A percentile compares a stretch with the other conserved stretches of the same genome.
phyloP scores from a whole-genome alignment of 805 yeast genomes.

The Kregervanrija fluxuum region DNA sequence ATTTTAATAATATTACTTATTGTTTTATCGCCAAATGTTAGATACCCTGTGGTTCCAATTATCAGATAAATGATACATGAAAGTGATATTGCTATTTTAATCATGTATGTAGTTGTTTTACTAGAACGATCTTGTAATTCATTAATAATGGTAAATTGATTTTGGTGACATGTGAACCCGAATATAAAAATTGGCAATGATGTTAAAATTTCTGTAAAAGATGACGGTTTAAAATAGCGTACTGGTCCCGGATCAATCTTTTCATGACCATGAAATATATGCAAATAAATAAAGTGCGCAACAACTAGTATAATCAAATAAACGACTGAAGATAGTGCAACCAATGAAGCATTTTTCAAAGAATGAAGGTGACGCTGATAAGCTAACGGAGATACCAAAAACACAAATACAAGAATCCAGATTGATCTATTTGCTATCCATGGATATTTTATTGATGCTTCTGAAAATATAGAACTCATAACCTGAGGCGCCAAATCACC shows the following conservation, averaged over 20 bases:
- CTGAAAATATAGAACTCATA: conserved; percentile 23
- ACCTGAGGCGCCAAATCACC: conserved; percentile 68
- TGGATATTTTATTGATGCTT: conserved; percentile 13
- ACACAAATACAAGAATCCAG: conserved; percentile 58
- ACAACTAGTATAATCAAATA: conserved; percentile 71
- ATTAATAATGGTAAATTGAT: conserved; percentile 83
- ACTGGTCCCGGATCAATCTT: conserved; percentile 47
- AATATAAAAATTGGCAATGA: conserved; percentile 89
- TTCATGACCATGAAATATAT: conserved; percentile 44
- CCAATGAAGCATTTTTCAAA: conserved; percentile 74
- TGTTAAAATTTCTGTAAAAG: conserved; percentile 44
- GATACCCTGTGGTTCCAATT: conserved; percentile 79
- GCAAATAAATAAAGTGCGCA: conserved; percentile 50
- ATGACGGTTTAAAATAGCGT: conserved; percentile 38
- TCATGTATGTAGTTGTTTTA: conserved; percentile 38
- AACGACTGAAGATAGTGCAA: conserved; percentile 75
- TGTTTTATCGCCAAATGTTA: conserved; percentile 78
- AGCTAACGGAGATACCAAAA: conserved; percentile 52
- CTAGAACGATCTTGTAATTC: conserved; percentile 58
- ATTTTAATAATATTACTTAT: conserved; percentile 72
- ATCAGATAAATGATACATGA: conserved; percentile 57
- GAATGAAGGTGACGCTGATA: conserved; percentile 73
- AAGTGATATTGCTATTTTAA: conserved; percentile 45
- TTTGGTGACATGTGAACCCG: conserved; percentile 95
- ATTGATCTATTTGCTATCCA: conserved; percentile 37